Evolutionary conservation across 129 eudicot species (phyloP), one percentile per base, ranked within the genome.

Genomic region (Chrysanthemum seticuspe): DNA sequence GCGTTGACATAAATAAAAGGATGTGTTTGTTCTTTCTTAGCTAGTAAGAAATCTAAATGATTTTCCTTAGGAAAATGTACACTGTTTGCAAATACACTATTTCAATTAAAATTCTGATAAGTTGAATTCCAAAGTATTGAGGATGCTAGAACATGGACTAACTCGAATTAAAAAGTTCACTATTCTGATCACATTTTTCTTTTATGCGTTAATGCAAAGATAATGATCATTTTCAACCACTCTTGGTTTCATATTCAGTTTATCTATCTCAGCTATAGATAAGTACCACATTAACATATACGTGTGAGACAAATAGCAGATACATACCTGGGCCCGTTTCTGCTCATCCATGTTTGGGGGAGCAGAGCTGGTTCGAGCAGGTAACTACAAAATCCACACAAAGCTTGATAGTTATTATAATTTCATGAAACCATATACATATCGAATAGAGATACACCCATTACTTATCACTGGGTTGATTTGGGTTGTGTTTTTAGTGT

Each of bases 301-400:
- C 12, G 23, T n/a, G 56, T 6, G 70, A 44, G 34, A 60, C 31
- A 50, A 62, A 25, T 18, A 77, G 56, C 27, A 62, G 18, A 75
- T 21, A 76, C 83, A 74, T 14, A 93, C 98, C 97, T 90, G 98
- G 67, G 74, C 96, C 68, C 89, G 84, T 82, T 84, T 88, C 81
- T 86, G 97, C 85, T 91, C 97, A 81, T 84, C 96, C 84, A 86
- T 50, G 74, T 86, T 86, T 34, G 96, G 97, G 54, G 97, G 97
- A 15, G 97, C 97, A 36, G 97, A 91, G 85, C 78, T 91, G 31
- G 97, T 91, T 68, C 97, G 83, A 57, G 97, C 90, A 70, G 97
- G 98, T 57, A 94, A 77, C 98, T 94, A 65, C 79, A 82, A 44
- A 74, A 74, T 59, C 48, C 67, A 29, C 44, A 73, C 13, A 73